phyloP scores from a whole-genome alignment of 2,329 filamentous ascomycete species.

The Phaeoacremonium minimum region DNA sequence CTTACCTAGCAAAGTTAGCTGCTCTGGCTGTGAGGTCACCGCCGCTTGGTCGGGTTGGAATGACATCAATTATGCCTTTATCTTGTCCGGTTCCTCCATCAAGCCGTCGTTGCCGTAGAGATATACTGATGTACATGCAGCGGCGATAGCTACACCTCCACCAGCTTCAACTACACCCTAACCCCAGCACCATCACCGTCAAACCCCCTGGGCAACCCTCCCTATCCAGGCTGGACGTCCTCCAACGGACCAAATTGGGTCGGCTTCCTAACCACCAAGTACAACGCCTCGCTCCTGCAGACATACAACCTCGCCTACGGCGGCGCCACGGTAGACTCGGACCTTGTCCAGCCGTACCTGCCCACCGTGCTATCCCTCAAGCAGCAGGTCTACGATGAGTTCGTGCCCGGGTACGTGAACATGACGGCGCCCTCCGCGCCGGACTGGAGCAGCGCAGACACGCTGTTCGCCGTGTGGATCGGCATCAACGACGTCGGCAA shows the following conservation, averaged over 20 bases:
- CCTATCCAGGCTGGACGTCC: constrained; percentile 45
- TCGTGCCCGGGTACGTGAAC: constrained; percentile 23
- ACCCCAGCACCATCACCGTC: constrained; percentile 40
- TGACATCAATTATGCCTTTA: too few relatives aligned
- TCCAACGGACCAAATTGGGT: constrained; percentile 49
- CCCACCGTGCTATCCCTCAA: constrained; percentile 42
- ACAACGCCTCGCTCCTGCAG: constrained; percentile 39
- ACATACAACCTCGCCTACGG: constrained; percentile 52
- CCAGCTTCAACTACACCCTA: constrained; percentile 47
- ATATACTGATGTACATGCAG: too few relatives aligned
- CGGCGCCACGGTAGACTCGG: constrained; percentile 47
- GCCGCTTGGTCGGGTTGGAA: too few relatives aligned
- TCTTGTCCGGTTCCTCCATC: too few relatives aligned
- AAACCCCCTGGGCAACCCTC: constrained; percentile 61
- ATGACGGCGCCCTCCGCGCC: constrained; percentile 29
- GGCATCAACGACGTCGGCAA: constrained; percentile 54
- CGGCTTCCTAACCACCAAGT: constrained; percentile 39
- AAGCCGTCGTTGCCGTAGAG: too few relatives aligned
- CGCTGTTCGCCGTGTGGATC: constrained; percentile 45
- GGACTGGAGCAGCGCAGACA: constrained; percentile 27
- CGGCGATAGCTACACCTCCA: constrained; percentile 7
- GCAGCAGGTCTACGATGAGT: constrained; percentile 42
- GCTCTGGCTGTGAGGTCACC: too few relatives aligned
- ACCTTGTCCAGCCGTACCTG: constrained; percentile 44
- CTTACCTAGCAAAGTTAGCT: too few relatives aligned